Percentiles rank a stretch among this genome's conserved stretches.
Conservation (phyloP, 1,284 basidiomycete species). For the Gomphus sp. region DNA sequence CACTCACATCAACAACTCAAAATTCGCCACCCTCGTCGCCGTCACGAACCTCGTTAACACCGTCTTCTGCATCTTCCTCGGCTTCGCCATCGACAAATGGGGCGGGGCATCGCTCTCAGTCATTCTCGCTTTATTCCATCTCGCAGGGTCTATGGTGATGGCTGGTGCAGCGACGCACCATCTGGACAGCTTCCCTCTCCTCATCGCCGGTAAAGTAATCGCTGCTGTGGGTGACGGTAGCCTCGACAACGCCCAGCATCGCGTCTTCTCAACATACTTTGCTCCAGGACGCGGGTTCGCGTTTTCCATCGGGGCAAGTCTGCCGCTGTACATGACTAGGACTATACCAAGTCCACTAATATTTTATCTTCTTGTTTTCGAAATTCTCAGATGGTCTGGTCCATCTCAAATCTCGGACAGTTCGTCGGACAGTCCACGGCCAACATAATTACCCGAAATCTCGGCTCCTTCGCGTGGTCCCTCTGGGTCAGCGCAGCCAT, state of each 20-base stretch:
- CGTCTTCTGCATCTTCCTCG: constrained; percentile 32
- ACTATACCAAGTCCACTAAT: no score
- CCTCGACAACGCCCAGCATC: constrained; percentile 36
- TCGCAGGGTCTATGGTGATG: constrained; percentile 28
- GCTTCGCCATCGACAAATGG: constrained; percentile 35
- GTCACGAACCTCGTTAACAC: constrained; percentile 38
- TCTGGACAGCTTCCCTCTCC: constrained; percentile 31
- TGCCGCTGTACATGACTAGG: constrained; percentile 21
- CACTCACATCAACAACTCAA: constrained; percentile 35
- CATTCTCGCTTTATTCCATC: constrained; percentile 27
- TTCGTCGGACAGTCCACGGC: constrained; percentile 30
- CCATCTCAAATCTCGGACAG: constrained; percentile 18
- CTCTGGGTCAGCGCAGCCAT: constrained; percentile 35
- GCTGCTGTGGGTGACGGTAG: constrained; percentile 37
- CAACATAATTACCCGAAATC: constrained; percentile 31
- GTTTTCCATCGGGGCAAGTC: constrained; percentile 29
- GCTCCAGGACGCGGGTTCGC: constrained; percentile 33
- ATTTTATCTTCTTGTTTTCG: no score
- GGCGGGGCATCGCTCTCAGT: constrained; percentile 31
- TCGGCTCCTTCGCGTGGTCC: constrained; percentile 33
- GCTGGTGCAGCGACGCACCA: constrained; percentile 32
- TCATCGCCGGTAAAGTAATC: constrained; percentile 33
- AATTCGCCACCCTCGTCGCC: constrained; percentile 35
- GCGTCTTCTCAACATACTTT: constrained; percentile 38
- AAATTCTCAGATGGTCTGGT: background rate